Evolutionary conservation across 116 monocot genomes (phyloP).

Genomic region (Dioscorea cayenensis): DNA sequence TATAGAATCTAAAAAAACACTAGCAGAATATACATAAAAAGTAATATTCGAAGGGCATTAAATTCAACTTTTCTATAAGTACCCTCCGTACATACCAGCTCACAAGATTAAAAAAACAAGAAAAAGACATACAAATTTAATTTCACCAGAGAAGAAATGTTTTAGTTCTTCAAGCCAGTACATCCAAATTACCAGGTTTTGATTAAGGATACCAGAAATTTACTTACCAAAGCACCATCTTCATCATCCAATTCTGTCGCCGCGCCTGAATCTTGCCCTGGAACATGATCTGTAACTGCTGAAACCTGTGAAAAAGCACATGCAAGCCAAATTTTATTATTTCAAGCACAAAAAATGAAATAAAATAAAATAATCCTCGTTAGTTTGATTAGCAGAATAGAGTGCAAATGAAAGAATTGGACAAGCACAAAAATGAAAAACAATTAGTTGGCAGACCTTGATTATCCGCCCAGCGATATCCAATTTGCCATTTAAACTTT

Average conservation of each 20-base stretch:
- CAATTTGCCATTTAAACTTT: slow-evolving; percentile 71
- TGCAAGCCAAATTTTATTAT: background rate
- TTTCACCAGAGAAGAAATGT: too few relatives aligned
- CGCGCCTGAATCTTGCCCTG: slow-evolving; percentile 42
- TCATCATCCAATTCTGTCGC: slow-evolving; percentile 84
- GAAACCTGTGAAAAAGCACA: slow-evolving; percentile 51
- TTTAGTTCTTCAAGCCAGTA: background rate
- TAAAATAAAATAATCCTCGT: too few relatives aligned
- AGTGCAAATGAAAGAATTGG: background rate
- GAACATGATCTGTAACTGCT: slow-evolving; percentile 69
- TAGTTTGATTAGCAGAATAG: background rate
- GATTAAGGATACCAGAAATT: background rate
- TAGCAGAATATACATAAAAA: too few relatives aligned
- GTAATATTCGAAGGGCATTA: too few relatives aligned
- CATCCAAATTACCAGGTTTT: background rate
- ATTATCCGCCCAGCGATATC: slow-evolving; percentile 66
- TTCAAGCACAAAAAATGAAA: background rate
- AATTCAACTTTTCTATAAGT: too few relatives aligned
- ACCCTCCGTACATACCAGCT: too few relatives aligned
- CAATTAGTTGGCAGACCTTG: slow-evolving; percentile 25
- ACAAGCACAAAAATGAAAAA: background rate
- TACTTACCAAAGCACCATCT: slow-evolving; percentile 76
- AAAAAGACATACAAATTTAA: too few relatives aligned
- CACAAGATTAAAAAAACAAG: too few relatives aligned
- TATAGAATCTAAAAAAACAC: too few relatives aligned